Conservation (phyloP, 2,329 filamentous ascomycete genomes). For the Beauveria sp. region DNA sequence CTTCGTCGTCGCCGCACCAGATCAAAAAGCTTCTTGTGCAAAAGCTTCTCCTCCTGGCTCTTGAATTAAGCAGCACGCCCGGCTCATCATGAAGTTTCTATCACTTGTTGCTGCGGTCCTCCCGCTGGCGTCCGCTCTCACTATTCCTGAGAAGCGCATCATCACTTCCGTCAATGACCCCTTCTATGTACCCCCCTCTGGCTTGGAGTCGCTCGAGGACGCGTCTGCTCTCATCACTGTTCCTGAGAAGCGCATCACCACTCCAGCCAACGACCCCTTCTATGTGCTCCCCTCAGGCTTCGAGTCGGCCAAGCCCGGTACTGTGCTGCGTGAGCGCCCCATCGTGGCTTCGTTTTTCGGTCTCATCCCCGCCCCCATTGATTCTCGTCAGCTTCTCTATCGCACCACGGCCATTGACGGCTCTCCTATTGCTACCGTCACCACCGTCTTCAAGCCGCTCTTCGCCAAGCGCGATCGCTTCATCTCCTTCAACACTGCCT, state of each 20-base stretch:
- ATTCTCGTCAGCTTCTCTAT: slow-evolving; percentile 10
- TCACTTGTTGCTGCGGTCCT: neutral
- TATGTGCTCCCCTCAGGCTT: slow-evolving; percentile 11
- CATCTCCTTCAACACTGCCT: slow-evolving; percentile 11
- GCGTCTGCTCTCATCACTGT: neutral
- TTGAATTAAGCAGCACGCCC: neutral
- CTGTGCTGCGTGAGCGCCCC: slow-evolving; percentile 5
- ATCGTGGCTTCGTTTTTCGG: slow-evolving; percentile 8
- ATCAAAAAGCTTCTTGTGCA: neutral
- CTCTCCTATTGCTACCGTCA: slow-evolving; percentile 11
- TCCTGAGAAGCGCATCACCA: slow-evolving; percentile 2
- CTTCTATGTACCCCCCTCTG: slow-evolving; percentile 6
- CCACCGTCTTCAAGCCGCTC: slow-evolving; percentile 11
- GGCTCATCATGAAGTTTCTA: slow-evolving; percentile 7
- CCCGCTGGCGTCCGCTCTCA: neutral
- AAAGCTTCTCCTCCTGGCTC: neutral
- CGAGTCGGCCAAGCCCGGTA: slow-evolving; percentile 4
- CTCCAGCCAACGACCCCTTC: slow-evolving; percentile 10
- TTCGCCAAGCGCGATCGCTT: slow-evolving; percentile 12
- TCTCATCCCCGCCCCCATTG: neutral
- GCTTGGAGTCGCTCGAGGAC: neutral
- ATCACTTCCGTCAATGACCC: slow-evolving; percentile 5
- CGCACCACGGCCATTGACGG: slow-evolving; percentile 12
- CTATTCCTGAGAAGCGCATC: slow-evolving; percentile 1
- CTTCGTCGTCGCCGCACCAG: neutral